Conservation (phyloP, 2,329 filamentous ascomycete genomes). For the Paraconiothyrium brasiliense region DNA sequence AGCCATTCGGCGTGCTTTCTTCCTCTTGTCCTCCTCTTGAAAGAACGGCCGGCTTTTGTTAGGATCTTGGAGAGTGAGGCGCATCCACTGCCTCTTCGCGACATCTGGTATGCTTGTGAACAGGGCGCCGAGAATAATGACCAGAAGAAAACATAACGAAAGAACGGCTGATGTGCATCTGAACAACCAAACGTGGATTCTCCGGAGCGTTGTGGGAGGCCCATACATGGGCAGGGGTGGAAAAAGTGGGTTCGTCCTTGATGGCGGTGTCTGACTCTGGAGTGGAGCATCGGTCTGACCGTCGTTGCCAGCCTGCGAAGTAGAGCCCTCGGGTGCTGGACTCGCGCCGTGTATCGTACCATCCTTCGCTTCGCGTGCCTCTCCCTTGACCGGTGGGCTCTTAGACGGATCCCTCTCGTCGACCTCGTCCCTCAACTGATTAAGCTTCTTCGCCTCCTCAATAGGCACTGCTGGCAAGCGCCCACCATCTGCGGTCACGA, state of each 20-base stretch:
- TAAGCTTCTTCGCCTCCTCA: constrained; percentile 75
- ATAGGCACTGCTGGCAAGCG: constrained; percentile 75
- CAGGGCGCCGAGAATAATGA: constrained; percentile 78
- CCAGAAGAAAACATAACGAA: constrained; percentile 78
- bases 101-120: constrained; percentile 71
- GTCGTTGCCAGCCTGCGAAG: constrained; percentile 43
- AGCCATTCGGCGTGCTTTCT: constrained; percentile 64
- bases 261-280: constrained; percentile 63
- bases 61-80: constrained; percentile 68
- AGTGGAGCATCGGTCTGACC: constrained; percentile 59
- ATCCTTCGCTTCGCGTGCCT: constrained; percentile 53
- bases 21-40: constrained; percentile 73
- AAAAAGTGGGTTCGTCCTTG: constrained; percentile 81
- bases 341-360: constrained; percentile 51
- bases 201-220: constrained; percentile 71
- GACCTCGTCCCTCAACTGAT: constrained; percentile 65
- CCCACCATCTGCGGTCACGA: constrained; percentile 73
- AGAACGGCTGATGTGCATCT: constrained; percentile 76
- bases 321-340: constrained; percentile 25
- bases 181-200: constrained; percentile 72
- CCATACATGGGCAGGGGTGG: constrained; percentile 85
- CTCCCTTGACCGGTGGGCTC: constrained; percentile 34
- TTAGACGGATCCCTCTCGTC: constrained; percentile 50
- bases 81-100: constrained; percentile 60
- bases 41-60: constrained; percentile 72